Conservation (phyloP, 106 monocot genomes). For the Dactylorhiza incarnata region DNA sequence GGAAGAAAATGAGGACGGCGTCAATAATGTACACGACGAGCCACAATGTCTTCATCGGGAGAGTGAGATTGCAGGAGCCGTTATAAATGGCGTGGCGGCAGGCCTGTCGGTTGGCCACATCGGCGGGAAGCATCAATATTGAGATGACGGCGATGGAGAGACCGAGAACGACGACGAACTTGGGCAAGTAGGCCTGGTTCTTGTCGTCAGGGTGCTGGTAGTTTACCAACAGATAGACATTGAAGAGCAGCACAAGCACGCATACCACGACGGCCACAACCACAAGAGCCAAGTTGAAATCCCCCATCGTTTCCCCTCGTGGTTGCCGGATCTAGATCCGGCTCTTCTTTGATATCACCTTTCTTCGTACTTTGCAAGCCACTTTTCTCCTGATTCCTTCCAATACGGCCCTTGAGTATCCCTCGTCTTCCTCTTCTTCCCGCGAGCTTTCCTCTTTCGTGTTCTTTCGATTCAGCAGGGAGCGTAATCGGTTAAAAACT, state of each 20-base stretch:
- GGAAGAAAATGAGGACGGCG: slow-evolving; percentile 77
- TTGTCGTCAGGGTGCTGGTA: slow-evolving; percentile 94
- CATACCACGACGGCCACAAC: slow-evolving; percentile 74
- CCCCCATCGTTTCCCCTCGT: slow-evolving; percentile 48
- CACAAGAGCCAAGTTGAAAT: no score
- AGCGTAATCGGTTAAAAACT: no score
- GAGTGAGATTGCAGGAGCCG: slow-evolving; percentile 71
- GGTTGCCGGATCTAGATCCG: slow-evolving; percentile 14
- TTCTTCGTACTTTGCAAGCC: no score
- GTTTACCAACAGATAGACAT: slow-evolving; percentile 81
- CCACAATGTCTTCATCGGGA: slow-evolving; percentile 97
- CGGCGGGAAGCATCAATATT: slow-evolving; percentile 96
- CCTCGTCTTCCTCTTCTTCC: neutral
- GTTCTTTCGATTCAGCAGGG: neutral
- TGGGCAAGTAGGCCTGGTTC: slow-evolving; percentile 97
- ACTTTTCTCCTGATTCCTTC: no score
- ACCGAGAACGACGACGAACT: slow-evolving; percentile 76
- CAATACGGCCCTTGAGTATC: neutral
- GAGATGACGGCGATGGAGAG: slow-evolving; percentile 86
- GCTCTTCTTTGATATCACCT: neutral
- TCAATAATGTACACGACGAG: slow-evolving; percentile 75
- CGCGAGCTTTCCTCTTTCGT: neutral
- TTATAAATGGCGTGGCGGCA: slow-evolving; percentile 77
- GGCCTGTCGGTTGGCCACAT: slow-evolving; percentile 85
- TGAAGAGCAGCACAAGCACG: slow-evolving; percentile 66